Evolutionary conservation across 1,284 basidiomycete species (phyloP).

Genomic region (Cystobasidiaceae sp.): DNA sequence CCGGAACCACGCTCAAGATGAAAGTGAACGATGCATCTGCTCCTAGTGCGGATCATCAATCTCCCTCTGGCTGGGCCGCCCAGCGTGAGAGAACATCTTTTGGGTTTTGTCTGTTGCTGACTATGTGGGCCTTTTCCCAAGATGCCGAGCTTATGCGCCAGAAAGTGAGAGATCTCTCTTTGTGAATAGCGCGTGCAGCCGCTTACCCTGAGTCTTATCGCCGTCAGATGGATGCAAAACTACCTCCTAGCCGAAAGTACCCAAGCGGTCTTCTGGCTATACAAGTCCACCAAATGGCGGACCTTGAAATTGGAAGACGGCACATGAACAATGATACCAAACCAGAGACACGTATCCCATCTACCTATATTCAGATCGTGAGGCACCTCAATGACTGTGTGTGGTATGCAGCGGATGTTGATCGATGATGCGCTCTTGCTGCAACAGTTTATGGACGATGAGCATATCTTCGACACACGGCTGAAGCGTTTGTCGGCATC

Average conservation of each 20-base stretch:
- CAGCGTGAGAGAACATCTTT: constrained; percentile 4
- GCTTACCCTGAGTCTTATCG: background rate
- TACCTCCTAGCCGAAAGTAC: constrained; percentile 20
- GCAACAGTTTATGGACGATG: constrained; percentile 33
- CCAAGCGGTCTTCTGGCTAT: constrained; percentile 34
- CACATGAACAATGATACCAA: background rate
- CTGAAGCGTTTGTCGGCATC: constrained; percentile 30
- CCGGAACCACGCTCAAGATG: constrained; percentile 16
- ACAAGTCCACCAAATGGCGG: constrained; percentile 35
- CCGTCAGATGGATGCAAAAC: constrained; percentile 22
- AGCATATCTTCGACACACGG: constrained; percentile 30
- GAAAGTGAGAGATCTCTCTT: background rate
- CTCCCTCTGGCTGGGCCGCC: background rate
- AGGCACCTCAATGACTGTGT: background rate
- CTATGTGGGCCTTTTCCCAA: background rate
- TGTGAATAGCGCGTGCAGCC: background rate
- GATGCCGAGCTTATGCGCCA: constrained; percentile 13
- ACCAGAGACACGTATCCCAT: constrained; percentile 29
- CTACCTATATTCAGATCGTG: constrained; percentile 31
- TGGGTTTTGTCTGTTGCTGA: background rate
- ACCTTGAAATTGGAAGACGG: constrained; percentile 12
- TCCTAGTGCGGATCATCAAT: background rate
- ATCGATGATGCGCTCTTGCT: background rate
- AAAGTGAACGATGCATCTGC: constrained; percentile 11
- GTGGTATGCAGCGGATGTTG: background rate